These are phyloP conservation scores for Albizia julibrissin DNA, from an alignment of 306 rosid genomes.

Conservation along the genomic window DNA sequence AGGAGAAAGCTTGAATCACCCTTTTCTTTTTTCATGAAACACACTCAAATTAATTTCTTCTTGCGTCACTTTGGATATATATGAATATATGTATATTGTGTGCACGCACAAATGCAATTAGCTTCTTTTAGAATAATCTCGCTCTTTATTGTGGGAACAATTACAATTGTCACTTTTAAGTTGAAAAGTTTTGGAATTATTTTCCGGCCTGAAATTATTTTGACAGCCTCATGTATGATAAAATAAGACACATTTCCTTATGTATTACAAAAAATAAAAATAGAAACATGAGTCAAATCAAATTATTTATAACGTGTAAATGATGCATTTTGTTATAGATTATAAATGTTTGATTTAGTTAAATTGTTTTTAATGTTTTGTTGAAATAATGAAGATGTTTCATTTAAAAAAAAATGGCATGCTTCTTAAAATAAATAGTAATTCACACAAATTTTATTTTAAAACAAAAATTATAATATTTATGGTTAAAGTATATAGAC, in stretches of 20 bases:
- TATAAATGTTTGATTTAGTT: neutral
- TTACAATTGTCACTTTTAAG: neutral
- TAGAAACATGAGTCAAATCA: too few species aligned
- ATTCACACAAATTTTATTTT: neutral
- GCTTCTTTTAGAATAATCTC: neutral
- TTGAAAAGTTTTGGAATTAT: neutral
- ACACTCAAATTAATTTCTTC: neutral
- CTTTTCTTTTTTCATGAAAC: neutral
- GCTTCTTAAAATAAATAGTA: neutral
- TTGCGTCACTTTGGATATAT: neutral
- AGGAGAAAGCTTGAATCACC: neutral
- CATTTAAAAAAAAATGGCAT: neutral
- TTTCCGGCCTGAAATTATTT: neutral
- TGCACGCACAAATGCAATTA: neutral
- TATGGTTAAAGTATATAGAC: neutral
- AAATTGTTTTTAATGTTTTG: too few species aligned
- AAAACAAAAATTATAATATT: neutral
- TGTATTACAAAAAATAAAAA: too few species aligned
- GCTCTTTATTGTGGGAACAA: neutral
- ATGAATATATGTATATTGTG: too few species aligned
- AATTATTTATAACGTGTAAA: too few species aligned
- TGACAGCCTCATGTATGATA: neutral
- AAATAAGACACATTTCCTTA: neutral
- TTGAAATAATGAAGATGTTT: too few species aligned
- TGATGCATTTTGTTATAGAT: neutral